These are phyloP conservation scores for Hymenoscyphus salicellus DNA, from an alignment of 2,329 filamentous ascomycete species.

Conservation along the genomic window DNA sequence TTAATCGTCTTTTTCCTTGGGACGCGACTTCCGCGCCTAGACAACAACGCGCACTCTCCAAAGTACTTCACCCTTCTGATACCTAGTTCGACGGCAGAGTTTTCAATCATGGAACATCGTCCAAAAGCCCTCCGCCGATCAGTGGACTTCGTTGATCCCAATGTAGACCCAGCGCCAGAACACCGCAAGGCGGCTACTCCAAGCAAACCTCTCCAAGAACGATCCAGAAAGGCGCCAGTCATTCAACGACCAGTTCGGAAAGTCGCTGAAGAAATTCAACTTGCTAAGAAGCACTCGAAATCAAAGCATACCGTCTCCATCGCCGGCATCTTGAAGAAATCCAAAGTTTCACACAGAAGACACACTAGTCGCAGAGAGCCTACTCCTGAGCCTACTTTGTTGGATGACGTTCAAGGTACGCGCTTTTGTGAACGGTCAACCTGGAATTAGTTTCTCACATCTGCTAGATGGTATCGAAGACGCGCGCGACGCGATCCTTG, in stretches of 20 bases:
- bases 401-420: slow-evolving; percentile 20
- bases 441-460: slow-evolving; percentile 5
- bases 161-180: neutral
- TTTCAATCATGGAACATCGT: neutral
- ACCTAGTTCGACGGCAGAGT: neutral
- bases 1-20: neutral
- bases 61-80: neutral
- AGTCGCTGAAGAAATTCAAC: neutral
- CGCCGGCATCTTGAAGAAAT: slow-evolving; percentile 27
- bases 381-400: slow-evolving; percentile 16
- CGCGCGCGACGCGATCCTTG: slow-evolving; percentile 19
- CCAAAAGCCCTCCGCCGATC: neutral
- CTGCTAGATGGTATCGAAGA: slow-evolving; percentile 25
- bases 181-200: neutral
- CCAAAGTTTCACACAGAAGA: slow-evolving; percentile 14
- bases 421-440: neutral
- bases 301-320: slow-evolving; percentile 18
- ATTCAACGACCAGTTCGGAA: slow-evolving; percentile 5
- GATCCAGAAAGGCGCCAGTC: neutral
- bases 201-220: neutral
- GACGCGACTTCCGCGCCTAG: neutral
- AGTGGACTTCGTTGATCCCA: neutral
- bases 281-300: slow-evolving; percentile 3
- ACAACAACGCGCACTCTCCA: neutral
- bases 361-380: slow-evolving; percentile 15